Base-by-base conservation (phyloP, 495 filamentous ascomycete genomes). In the Penicillium psychrofluorescens region DNA sequence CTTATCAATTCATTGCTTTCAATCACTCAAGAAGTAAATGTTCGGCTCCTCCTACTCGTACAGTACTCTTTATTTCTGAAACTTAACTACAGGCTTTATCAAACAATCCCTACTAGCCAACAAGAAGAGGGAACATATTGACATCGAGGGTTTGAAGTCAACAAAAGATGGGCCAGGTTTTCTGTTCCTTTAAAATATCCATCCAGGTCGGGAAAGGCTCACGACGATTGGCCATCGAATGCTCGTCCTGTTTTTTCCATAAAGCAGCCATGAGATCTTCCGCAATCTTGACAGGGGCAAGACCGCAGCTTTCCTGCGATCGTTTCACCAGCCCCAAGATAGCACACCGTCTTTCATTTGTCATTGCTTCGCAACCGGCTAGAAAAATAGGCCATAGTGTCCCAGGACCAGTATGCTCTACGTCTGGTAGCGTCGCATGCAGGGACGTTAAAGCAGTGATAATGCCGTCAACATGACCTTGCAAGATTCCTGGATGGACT, bases 381-480 rank as follows among this genome's bases (percentile, higher is more conserved):
- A 62, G 53, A 27, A 62, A 62, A 10, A 45, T 43, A 1, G 59
- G 59, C 59, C 59, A 62, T 10, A 48, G 40, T 8, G 49, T 49
- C 0, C 59, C 59, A 2, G 50, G 59, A 0, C 56, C 59, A 1
- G 43, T 36, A 11, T 29, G 35, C 1, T 41, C 34, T 1, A 36
- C 46, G 2, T 35, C 37, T 9, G 38, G 4, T 12, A 44, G 32
- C 6, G 47, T 35, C 1, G 44, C 35, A 11, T 53, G 34, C 22
- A 56, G 54, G 2, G 43, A 40, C 3, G 29, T 15, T n/a, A 60
- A 35, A 6, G 53, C 38, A 2, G 40, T 36, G 6, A 62, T 57
- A 1, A 57, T 48, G 16, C 31, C 37, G 32, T 57, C 49, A 4
- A 62, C 56, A 15, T 59, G 41, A 0, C 42, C 43, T 8, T 48